phyloP scores from a whole-genome alignment of 192 early-diverging fungal genomes.

The Coemansia sp. region DNA sequence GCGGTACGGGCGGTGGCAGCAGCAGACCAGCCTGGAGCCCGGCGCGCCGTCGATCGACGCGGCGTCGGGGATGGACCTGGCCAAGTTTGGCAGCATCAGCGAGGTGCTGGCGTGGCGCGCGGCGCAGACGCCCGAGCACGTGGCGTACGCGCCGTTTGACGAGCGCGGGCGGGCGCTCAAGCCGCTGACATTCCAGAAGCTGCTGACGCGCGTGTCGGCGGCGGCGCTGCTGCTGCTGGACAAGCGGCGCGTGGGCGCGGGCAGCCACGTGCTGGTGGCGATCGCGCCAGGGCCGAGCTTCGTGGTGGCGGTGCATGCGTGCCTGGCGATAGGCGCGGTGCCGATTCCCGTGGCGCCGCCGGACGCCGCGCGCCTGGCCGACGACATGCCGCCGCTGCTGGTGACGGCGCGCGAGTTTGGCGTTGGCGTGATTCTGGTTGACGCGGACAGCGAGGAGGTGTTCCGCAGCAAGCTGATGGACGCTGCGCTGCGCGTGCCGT shows the following conservation, averaged over 20 bases:
- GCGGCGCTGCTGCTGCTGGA: slow-evolving; percentile 61
- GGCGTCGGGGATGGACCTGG: slow-evolving; percentile 64
- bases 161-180: slow-evolving; percentile 60
- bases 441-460: slow-evolving; percentile 62
- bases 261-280: slow-evolving; percentile 62
- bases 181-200: slow-evolving; percentile 67
- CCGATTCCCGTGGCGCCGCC: slow-evolving; percentile 68
- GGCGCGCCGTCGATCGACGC: slow-evolving; percentile 67
- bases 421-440: slow-evolving; percentile 59
- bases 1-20: slow-evolving; percentile 54
- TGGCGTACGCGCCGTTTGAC: slow-evolving; percentile 62
- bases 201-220: slow-evolving; percentile 62
- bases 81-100: slow-evolving; percentile 63
- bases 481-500: slow-evolving; percentile 55
- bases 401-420: slow-evolving; percentile 62
- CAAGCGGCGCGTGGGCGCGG: slow-evolving; percentile 58
- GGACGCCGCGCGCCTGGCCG: slow-evolving; percentile 61
- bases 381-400: slow-evolving; percentile 68
- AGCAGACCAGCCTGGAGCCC: slow-evolving; percentile 71
- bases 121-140: slow-evolving; percentile 61
- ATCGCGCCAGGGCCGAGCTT: slow-evolving; percentile 71
- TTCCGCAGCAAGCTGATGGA: slow-evolving; percentile 63
- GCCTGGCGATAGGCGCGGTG: slow-evolving; percentile 73
- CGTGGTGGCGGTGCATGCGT: slow-evolving; percentile 70
- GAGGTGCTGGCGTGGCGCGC: slow-evolving; percentile 77